Percentiles rank a stretch among this genome's conserved stretches.
Conservation (phyloP, 2,329 filamentous ascomycete genomes). For the Chaetomium olivaceum region DNA sequence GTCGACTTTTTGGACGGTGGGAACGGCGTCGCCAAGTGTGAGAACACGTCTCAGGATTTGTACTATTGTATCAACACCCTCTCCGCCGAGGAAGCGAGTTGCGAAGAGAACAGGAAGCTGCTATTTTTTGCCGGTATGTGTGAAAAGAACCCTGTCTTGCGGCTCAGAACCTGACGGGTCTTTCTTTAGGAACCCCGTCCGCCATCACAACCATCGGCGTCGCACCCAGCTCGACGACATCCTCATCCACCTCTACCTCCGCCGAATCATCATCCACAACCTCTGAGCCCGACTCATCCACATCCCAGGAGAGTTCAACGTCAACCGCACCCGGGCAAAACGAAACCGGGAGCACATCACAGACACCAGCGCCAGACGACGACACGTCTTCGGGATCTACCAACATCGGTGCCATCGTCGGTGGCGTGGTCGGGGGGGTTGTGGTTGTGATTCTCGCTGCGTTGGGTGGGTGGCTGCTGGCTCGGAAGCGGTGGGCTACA, state of each 20-base stretch:
- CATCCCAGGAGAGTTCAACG: not conserved
- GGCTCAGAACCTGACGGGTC: not conserved
- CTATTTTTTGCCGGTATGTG: constrained; percentile 27
- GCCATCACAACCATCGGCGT: constrained; percentile 30
- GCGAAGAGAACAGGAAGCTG: constrained; percentile 27
- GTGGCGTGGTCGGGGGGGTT: constrained; percentile 6
- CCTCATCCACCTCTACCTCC: not conserved
- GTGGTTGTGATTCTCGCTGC: not conserved
- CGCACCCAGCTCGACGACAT: constrained; percentile 8
- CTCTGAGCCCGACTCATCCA: not conserved
- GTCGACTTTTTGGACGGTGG: constrained; percentile 15
- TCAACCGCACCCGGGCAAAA: not conserved
- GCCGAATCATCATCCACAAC: not conserved
- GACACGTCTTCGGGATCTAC: not conserved
- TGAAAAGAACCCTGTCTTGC: not conserved
- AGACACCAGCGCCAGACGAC: not conserved
- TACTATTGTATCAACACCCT: constrained; percentile 35
- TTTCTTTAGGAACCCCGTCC: constrained; percentile 19
- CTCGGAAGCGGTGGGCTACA: not conserved
- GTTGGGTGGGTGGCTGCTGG: not conserved
- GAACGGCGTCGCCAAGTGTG: constrained; percentile 26
- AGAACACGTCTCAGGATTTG: constrained; percentile 26
- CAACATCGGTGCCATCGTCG: constrained; percentile 7
- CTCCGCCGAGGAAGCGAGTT: constrained; percentile 1
- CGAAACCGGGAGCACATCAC: not conserved